Percentiles rank a stretch among this genome's conserved stretches.
phyloP scores from a whole-genome alignment of 345 rosid species.

The Syzygium oleosum region DNA sequence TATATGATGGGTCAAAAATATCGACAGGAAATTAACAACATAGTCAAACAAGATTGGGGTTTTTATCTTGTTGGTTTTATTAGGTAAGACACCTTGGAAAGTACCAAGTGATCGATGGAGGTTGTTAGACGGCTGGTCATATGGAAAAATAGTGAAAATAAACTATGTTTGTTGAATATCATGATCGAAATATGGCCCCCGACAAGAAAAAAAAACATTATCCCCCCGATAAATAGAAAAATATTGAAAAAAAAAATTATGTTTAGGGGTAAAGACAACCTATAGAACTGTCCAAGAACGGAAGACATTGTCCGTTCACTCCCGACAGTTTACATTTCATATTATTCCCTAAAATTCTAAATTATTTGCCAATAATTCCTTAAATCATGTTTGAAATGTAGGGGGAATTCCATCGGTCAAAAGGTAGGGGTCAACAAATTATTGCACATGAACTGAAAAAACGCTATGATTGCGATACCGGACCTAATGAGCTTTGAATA shows the following conservation, averaged over 20 bases:
- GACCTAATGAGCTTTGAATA: not conserved
- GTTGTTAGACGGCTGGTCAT: not conserved
- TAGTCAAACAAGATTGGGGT: not conserved
- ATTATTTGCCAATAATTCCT: not conserved
- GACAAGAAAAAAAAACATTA: not conserved
- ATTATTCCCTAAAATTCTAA: not conserved
- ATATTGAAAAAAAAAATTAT: not conserved
- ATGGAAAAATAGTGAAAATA: not conserved
- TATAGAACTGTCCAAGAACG: not conserved
- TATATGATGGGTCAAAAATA: not conserved
- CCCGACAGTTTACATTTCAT: not conserved
- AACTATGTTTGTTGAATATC: not conserved
- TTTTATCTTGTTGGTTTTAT: not conserved
- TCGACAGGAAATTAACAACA: not conserved
- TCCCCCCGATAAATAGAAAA: not conserved
- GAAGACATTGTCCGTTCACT: not conserved
- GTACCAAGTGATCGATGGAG: not conserved
- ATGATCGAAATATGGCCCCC: not conserved
- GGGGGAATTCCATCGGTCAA: not conserved
- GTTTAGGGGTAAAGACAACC: not conserved
- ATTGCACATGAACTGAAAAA: not conserved
- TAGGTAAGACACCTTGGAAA: not conserved
- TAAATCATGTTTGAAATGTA: not conserved
- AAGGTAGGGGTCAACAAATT: not conserved
- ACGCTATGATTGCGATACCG: not conserved